Evolutionary conservation across 2,329 filamentous ascomycete genomes (phyloP), one percentile per base, ranked within the genome.

Genomic region (Paraphoma chrysanthemicola): DNA sequence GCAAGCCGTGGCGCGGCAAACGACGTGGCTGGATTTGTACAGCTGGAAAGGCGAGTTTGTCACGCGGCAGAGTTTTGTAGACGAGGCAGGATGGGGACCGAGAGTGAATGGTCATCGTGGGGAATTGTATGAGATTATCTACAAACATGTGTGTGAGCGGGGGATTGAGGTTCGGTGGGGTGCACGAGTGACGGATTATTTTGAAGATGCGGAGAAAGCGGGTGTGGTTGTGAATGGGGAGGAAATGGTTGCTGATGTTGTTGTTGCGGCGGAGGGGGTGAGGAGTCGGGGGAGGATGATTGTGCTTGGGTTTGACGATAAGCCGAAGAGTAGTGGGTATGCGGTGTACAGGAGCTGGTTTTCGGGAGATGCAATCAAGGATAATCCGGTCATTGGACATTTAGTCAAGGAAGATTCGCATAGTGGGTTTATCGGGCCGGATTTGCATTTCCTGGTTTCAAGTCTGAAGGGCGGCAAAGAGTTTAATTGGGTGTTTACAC

Each of bases 41-140:
- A 86, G 86, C 60, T 87, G 80, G 63, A 83, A 85, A 57, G 85
- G 85, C 30, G 85, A 87, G 63, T 80, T 87, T n/a, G 80, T 88
- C n/a, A 82, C 83, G 48, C 82, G 85, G 49, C 86, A 88, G 56
- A 63, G 60, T 17, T 72, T 78, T 68, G 72, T 64, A 17, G 69
- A 71, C n/a, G 70, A 71, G 57, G 66, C 67, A 50, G 43, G 46
- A 12, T 73, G 68, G 69, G 82, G 83, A 7, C 85, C 85, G 1
- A 80, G 84, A 18, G 83, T 87, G 60, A 87, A 88, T 57, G 86
- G 86, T 0, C 86, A 88, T 67, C 73, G 86, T 14, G 86, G 85
- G 8, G 86, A 88, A 71, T 75, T 88, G 56, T 85, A 88, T 62
- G 73, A 80, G 41, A 81, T 87, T 5, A 80, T 88, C 6, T 86